These are phyloP conservation scores for Leccinum subrobustum DNA, from an alignment of 1,284 basidiomycete species.

Conservation along the genomic window DNA sequence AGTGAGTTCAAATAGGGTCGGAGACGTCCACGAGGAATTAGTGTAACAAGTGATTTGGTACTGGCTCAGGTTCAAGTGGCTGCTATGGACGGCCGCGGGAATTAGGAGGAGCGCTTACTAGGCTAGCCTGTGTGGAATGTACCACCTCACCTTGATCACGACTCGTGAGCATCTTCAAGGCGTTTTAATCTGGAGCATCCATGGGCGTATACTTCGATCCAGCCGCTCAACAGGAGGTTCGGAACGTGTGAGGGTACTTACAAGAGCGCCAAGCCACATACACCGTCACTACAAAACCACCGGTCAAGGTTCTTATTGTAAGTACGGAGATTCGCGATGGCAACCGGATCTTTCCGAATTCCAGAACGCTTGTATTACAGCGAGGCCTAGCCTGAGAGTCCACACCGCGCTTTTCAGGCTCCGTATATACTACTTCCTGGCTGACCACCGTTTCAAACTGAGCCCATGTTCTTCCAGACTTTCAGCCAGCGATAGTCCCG, in stretches of 20 bases:
- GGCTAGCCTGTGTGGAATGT: not conserved
- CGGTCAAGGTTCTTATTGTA: too few relatives aligned
- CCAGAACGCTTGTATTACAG: too few relatives aligned
- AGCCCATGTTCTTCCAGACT: not conserved
- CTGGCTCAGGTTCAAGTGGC: not conserved
- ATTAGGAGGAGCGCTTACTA: not conserved
- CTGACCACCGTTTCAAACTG: too few relatives aligned
- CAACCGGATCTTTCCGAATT: not conserved
- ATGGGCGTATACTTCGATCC: too few relatives aligned
- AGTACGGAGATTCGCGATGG: too few relatives aligned
- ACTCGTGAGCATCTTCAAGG: not conserved
- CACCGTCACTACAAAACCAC: too few relatives aligned
- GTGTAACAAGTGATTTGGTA: not conserved
- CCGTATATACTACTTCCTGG: not conserved
- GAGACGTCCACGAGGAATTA: not conserved
- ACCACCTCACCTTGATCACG: not conserved
- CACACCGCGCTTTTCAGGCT: too few relatives aligned
- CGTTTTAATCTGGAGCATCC: too few relatives aligned
- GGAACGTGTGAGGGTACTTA: too few relatives aligned
- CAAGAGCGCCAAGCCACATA: too few relatives aligned
- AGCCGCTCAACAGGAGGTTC: too few relatives aligned
- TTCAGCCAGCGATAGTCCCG: not conserved
- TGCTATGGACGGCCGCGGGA: not conserved
- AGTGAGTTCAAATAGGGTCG: constrained; percentile 9
- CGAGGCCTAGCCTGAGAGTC: too few relatives aligned